phyloP scores from a whole-genome alignment of 371 early-diverging fungal species.

The Syncephalis plumigaleata region DNA sequence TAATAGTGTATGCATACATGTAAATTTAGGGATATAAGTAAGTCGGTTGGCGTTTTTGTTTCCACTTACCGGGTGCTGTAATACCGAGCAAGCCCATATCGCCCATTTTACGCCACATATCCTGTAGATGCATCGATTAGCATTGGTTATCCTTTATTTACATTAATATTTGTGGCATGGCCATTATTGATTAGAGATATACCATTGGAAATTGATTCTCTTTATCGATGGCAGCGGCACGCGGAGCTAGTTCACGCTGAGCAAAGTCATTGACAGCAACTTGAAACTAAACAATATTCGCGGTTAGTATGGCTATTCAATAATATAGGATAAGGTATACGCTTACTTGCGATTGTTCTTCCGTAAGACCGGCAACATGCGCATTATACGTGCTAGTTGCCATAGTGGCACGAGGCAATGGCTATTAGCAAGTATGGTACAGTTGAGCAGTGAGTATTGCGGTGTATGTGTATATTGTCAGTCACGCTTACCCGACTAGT shows the following conservation, averaged over 20 bases:
- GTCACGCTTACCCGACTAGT: too few relatives aligned
- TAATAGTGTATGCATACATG: constrained; percentile 8
- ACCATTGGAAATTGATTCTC: constrained; percentile 73
- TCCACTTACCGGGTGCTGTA: constrained; percentile 45
- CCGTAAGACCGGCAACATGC: constrained; percentile 3
- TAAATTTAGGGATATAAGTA: not conserved
- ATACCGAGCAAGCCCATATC: constrained; percentile 90
- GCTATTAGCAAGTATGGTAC: too few relatives aligned
- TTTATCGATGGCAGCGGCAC: constrained; percentile 73
- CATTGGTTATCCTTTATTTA: not conserved
- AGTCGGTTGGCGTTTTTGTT: too few relatives aligned
- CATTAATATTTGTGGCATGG: not conserved
- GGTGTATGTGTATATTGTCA: too few relatives aligned
- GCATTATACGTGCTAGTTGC: constrained; percentile 2
- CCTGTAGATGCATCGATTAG: constrained; percentile 19
- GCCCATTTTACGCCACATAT: constrained; percentile 94
- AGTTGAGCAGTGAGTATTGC: too few relatives aligned
- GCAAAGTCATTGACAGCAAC: constrained; percentile 60
- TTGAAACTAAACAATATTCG: constrained; percentile 23
- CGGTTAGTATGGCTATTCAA: not conserved
- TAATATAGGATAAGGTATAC: not conserved
- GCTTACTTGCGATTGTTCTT: constrained; percentile 7
- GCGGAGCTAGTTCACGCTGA: constrained; percentile 66
- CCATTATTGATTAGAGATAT: constrained; percentile 1
- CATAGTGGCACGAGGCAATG: too few relatives aligned